Conservation (phyloP, 768 basidiomycete genomes). For the Hypholoma sublateritium region DNA sequence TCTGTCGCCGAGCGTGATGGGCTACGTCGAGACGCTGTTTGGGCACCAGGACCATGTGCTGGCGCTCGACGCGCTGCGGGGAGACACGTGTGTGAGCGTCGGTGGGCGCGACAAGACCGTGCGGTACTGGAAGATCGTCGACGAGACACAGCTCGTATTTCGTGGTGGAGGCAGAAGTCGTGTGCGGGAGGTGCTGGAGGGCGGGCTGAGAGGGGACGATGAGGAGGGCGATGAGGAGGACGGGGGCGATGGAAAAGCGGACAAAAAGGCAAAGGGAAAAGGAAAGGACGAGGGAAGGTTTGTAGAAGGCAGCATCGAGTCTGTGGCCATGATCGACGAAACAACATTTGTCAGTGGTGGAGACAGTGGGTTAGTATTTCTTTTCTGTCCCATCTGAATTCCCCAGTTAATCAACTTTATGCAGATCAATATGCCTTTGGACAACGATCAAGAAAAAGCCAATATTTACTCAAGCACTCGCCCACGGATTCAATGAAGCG, state of each 20-base stretch:
- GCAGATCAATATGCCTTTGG: constrained; percentile 93
- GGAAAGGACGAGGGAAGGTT: constrained; percentile 48
- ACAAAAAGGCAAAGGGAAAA: constrained; percentile 32
- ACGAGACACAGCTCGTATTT: constrained; percentile 94
- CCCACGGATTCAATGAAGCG: constrained; percentile 81
- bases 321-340: constrained; percentile 95
- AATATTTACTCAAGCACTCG: constrained; percentile 79
- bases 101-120: constrained; percentile 91
- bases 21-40: constrained; percentile 94
- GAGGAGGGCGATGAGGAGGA: constrained; percentile 41
- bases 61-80: constrained; percentile 75
- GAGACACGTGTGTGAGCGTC: constrained; percentile 82
- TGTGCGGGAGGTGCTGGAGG: constrained; percentile 79
- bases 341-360: constrained; percentile 90
- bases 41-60: constrained; percentile 93
- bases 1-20: constrained; percentile 67
- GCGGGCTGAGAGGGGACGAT: constrained; percentile 63
- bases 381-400: background rate
- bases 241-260: constrained; percentile 25
- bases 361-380: constrained; percentile 83
- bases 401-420: background rate
- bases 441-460: constrained; percentile 93
- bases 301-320: constrained; percentile 90
- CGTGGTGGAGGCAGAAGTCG: constrained; percentile 90
- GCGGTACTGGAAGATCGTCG: constrained; percentile 94